Evolutionary conservation across 352 stramenopile species (phyloP), one percentile per base, ranked within the genome.

Genomic region (Pythium phragmiticola): DNA sequence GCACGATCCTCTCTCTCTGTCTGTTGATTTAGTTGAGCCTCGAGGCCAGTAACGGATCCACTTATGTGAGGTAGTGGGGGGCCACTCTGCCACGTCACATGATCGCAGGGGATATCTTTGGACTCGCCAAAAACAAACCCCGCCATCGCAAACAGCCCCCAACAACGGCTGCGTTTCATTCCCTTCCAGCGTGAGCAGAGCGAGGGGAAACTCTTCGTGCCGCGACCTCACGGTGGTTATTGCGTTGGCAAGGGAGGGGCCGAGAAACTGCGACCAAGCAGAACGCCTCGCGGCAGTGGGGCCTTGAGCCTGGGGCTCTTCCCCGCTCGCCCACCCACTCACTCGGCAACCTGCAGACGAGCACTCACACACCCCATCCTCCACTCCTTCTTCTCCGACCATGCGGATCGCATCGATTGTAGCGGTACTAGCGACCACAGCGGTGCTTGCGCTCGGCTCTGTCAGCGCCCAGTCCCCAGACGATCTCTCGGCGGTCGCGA

Each of bases 81-180:
- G 46, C 21, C 46, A 52, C 46, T 52, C 34, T 36, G 14, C 46
- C 37, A 50, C n/a, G 9, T 21, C 21, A 19, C 28, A 34, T 52
- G 11, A 16, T 56, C 49, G 13, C 49, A 56, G 11, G 51, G 30
- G 51, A 57, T 57, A 57, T 57, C 51, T 57, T 57, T 57, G 37
- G 37, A 56, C 11, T 42, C 37, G 37, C 37, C 9, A 42, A 17
- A 16, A 42, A 17, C 37, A 16, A 12, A 42, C 37, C 37, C 37
- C 37, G 14, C 11, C 14, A 42, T 12, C 37, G 14, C 37, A 42
- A 12, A 16, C 14, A 2, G 37, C 37, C 37, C 14, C 37, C 14
- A 42, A 42, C 37, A 16, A 16, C 37, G 9, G 37, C 11, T 12
- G 11, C 37, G 37, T 42, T 42, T 42, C 37, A 11, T 30, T 30